Conservation (phyloP, 2,329 filamentous ascomycete species). For the Lecanosticta acicola region DNA sequence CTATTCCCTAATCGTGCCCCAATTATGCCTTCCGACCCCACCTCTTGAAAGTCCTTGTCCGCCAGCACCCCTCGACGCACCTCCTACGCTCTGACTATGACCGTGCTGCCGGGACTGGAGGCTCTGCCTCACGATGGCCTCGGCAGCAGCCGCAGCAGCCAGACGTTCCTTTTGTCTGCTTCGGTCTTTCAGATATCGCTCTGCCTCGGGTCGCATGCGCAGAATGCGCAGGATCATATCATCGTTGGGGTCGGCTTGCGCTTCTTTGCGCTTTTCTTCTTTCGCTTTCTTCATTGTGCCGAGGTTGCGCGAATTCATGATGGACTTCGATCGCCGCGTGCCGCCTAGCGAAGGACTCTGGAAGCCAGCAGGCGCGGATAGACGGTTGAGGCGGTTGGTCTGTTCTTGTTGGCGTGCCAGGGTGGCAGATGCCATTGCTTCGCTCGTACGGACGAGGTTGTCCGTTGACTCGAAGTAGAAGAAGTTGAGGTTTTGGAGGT, state of each 20-base stretch:
- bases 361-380: slow-evolving; percentile 58
- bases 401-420: slow-evolving; percentile 65
- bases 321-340: slow-evolving; percentile 48
- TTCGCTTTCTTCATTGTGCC: slow-evolving; percentile 96
- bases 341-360: slow-evolving; percentile 53
- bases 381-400: slow-evolving; percentile 50
- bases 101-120: slow-evolving; percentile 49
- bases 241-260: slow-evolving; percentile 92
- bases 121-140: slow-evolving; percentile 91
- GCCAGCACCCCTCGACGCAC: slow-evolving; percentile 9
- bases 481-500: slow-evolving; percentile 92
- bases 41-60: slow-evolving; percentile 8
- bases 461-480: slow-evolving; percentile 96
- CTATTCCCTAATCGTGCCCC: slow-evolving; percentile 21
- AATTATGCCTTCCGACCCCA: slow-evolving; percentile 10
- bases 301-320: slow-evolving; percentile 90
- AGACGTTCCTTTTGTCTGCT: slow-evolving; percentile 91
- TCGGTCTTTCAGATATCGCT: slow-evolving; percentile 78
- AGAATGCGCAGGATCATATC: slow-evolving; percentile 96
- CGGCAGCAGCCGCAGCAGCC: slow-evolving; percentile 81
- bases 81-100: slow-evolving; percentile 14
- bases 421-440: slow-evolving; percentile 87
- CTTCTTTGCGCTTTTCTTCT: slow-evolving; percentile 90
- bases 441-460: slow-evolving; percentile 87
- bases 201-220: slow-evolving; percentile 88